Conservation (phyloP, 2,329 filamentous ascomycete genomes). For the Colletotrichum lupini region DNA sequence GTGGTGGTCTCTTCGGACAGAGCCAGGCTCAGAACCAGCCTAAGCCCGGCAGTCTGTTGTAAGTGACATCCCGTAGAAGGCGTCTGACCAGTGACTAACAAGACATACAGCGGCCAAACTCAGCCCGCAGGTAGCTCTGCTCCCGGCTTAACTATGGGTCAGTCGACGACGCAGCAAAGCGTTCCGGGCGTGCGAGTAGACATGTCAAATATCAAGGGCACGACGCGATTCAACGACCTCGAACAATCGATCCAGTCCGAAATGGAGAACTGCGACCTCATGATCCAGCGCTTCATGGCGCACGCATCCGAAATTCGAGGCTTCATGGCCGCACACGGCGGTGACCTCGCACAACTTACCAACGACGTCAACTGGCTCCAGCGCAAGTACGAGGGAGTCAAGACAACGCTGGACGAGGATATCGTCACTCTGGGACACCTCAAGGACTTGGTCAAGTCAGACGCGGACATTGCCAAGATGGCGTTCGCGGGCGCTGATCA, state of each 20-base stretch:
- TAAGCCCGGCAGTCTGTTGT: constrained; percentile 43
- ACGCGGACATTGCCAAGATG: constrained; percentile 76
- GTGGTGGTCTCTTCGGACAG: constrained; percentile 45
- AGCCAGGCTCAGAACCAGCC: constrained; percentile 42
- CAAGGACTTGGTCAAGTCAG: constrained; percentile 67
- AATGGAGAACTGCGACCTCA: constrained; percentile 81
- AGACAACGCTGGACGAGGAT: constrained; percentile 63
- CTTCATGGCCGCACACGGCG: constrained; percentile 68
- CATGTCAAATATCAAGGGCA: constrained; percentile 80
- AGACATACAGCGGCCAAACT: constrained; percentile 13
- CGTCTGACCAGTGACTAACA: background rate
- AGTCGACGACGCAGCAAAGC: constrained; percentile 63
- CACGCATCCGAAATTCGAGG: constrained; percentile 82
- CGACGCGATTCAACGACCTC: constrained; percentile 92
- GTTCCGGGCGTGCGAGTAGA: constrained; percentile 83
- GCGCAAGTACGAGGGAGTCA: constrained; percentile 58
- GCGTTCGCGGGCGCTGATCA: constrained; percentile 81
- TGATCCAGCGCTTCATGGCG: constrained; percentile 83
- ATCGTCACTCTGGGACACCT: constrained; percentile 73
- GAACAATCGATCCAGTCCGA: constrained; percentile 82
- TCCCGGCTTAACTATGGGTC: constrained; percentile 58
- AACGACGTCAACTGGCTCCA: constrained; percentile 61
- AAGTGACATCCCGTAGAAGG: constrained; percentile 28
- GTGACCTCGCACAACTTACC: constrained; percentile 58
- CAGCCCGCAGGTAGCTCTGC: constrained; percentile 38